Conservation (phyloP, 768 basidiomycete species). For the Mycena venus region DNA sequence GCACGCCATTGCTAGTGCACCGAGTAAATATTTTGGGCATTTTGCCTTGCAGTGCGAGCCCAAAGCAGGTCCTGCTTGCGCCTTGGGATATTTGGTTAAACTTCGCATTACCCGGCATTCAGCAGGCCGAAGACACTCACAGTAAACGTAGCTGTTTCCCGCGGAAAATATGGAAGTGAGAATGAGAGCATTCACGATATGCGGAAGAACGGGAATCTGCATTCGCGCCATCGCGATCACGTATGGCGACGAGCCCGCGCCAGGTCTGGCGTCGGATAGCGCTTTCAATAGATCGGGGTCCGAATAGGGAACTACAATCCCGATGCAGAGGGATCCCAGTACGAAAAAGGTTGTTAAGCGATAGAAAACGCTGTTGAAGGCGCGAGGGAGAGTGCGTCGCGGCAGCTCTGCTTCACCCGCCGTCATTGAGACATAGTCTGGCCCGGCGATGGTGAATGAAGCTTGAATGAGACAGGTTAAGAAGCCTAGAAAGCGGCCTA, state of each 20-base stretch:
- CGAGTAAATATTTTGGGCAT: conserved; percentile 65
- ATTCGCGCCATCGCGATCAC: conserved; percentile 85
- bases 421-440: conserved; percentile 68
- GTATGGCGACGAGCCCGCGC: conserved; percentile 81
- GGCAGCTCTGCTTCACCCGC: conserved; percentile 83
- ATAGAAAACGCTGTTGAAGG: conserved; percentile 83
- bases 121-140: neutral
- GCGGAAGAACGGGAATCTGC: conserved; percentile 74
- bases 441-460: conserved; percentile 71
- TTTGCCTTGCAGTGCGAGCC: conserved; percentile 73
- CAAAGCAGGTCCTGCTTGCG: conserved; percentile 65
- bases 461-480: conserved; percentile 73
- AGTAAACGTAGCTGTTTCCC: conserved; percentile 76
- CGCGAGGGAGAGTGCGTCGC: conserved; percentile 76
- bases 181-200: conserved; percentile 80
- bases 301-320: conserved; percentile 84
- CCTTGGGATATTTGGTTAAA: neutral
- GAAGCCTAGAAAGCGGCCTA: conserved; percentile 75
- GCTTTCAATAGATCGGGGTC: conserved; percentile 68
- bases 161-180: conserved; percentile 80
- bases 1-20: conserved; percentile 70
- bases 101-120: neutral
- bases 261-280: conserved; percentile 67
- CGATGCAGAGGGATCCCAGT: conserved; percentile 77
- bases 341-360: conserved; percentile 87